Evolutionary conservation across 768 basidiomycete genomes (phyloP), one percentile per base, ranked within the genome.

Genomic region (Termitomyces sp.): DNA sequence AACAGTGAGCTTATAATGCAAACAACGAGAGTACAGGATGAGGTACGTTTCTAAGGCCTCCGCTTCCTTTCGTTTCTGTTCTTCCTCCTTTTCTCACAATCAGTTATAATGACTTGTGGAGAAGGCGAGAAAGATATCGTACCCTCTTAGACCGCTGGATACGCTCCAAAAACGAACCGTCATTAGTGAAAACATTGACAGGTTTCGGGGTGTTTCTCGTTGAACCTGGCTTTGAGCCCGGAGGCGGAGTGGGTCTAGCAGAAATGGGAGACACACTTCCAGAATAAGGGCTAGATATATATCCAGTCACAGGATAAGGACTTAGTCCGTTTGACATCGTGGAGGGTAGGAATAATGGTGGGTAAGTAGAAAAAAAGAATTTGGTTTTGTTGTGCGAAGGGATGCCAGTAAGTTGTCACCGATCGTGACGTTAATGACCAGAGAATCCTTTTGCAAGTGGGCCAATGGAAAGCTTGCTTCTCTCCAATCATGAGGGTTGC

Each of bases 111-210:
- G 12, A 19, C 11, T n/a, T 17, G 24, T 9, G 17, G 1, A 2
- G 9, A 3, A 19, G 2, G 10, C 17, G 26, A 12, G 0, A 28
- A 24, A 38, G 17, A 19, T 1, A n/a, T 6, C 32, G 17, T 48
- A 57, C 85, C 78, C 74, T 77, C 69, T 77, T 80, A 45, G 72
- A 70, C 30, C 79, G 77, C 67, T 84, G 81, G 62, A 87, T 78
- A 10, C 84, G 76, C 60, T 86, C 78, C 53, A 86, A 69, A 65
- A 87, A 87, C 9, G 84, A 84, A 8, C 85, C 85, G 60, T 87
- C 85, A 64, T 86, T 80, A 53, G 83, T 76, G 65, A 88, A 88
- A 21, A 87, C 77, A 64, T 86, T 87, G 22, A 56, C 51, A 10
- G 71, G 67, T 53, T 72, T 73, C 19, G 67, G 54, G 46, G 74